A percentile compares a stretch with the other conserved stretches of the same genome.
phyloP scores from a whole-genome alignment of 2,329 filamentous ascomycete genomes.

The Paraphoma chrysanthemicola region DNA sequence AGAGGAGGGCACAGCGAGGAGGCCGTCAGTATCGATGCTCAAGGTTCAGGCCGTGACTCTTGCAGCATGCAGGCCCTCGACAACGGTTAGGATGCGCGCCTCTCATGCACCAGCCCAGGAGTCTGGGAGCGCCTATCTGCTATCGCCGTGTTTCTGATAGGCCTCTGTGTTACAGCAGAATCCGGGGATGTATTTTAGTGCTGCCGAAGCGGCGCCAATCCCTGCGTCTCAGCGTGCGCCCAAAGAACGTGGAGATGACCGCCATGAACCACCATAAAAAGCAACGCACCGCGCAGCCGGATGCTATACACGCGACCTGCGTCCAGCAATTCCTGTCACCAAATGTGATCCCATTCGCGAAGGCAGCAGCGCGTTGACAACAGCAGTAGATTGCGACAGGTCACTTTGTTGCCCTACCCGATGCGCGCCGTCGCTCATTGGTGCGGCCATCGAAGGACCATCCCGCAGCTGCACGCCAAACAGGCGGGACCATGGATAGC shows the following conservation, averaged over 20 bases:
- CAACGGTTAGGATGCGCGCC: conserved; percentile 11
- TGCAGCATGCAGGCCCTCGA: conserved; percentile 22
- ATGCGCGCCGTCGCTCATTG: conserved; percentile 19
- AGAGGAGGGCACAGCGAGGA: conserved; percentile 20
- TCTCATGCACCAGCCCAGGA: neutral
- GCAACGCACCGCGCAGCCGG: conserved; percentile 7
- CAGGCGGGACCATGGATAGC: conserved; percentile 19
- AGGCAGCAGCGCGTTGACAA: conserved; percentile 22
- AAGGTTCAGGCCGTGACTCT: conserved; percentile 32
- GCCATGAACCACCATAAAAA: conserved; percentile 12
- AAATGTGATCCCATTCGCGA: conserved; percentile 5
- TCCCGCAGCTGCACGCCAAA: conserved; percentile 15
- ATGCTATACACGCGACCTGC: neutral
- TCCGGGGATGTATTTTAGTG: neutral
- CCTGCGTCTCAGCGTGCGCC: conserved; percentile 2
- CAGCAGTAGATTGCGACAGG: conserved; percentile 15
- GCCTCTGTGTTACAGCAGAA: conserved; percentile 4
- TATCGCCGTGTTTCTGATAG: conserved; percentile 19
- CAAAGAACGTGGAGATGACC: conserved; percentile 4
- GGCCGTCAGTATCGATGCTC: conserved; percentile 26
- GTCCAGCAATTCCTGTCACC: neutral
- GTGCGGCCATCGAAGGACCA: conserved; percentile 21
- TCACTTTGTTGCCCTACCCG: conserved; percentile 18
- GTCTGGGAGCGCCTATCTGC: conserved; percentile 24
- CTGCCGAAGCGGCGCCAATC: neutral